Conservation (phyloP, 176 grass and related monocot species). For the Saccharum spontaneum region DNA sequence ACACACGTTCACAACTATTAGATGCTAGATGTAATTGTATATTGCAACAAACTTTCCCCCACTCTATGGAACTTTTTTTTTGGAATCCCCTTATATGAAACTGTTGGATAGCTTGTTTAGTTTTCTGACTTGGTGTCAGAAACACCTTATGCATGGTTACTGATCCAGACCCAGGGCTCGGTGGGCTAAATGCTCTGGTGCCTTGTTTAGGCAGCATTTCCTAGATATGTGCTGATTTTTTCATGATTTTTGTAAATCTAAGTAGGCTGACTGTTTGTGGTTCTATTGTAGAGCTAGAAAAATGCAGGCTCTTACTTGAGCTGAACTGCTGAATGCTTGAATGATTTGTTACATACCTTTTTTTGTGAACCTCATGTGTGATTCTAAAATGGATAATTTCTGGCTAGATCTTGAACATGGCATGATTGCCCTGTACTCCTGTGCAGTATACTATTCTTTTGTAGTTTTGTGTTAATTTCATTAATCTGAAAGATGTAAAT, state of each 20-base stretch:
- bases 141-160: not conserved
- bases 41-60: not conserved
- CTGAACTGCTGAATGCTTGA: not conserved
- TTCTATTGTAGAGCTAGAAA: not conserved
- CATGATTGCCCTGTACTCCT: not conserved
- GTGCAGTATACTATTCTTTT: not conserved
- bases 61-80: not conserved
- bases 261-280: not conserved
- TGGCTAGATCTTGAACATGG: not conserved
- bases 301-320: not conserved
- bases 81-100: not conserved
- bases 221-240: not conserved
- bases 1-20: not conserved
- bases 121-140: not conserved
- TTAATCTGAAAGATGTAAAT: not conserved
- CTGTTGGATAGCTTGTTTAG: not conserved
- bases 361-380: not conserved
- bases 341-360: not conserved
- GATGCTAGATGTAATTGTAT: not conserved
- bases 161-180: not conserved
- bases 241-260: not conserved
- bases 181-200: not conserved
- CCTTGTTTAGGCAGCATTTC: not conserved
- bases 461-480: not conserved
- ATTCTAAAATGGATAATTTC: conserved; percentile 5